Percentiles rank a stretch among this genome's conserved stretches.
phyloP scores from a whole-genome alignment of 768 basidiomycete species.

The Stropharia rugosoannulata region DNA sequence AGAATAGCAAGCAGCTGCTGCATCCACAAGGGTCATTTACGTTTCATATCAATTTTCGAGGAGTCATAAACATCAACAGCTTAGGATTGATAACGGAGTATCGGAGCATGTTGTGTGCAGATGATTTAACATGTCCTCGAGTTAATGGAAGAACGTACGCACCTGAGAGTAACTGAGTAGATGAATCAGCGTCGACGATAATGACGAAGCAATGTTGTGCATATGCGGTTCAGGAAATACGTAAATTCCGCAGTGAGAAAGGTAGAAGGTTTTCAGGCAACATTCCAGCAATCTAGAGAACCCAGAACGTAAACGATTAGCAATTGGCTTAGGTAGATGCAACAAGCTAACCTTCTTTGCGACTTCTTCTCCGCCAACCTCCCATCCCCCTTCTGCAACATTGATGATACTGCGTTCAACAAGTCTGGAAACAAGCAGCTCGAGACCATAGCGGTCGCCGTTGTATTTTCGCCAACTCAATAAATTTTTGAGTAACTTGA shows the following conservation, averaged over 20 bases:
- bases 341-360: slow-evolving; percentile 51
- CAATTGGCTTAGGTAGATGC: slow-evolving; percentile 8
- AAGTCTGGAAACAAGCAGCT: slow-evolving; percentile 51
- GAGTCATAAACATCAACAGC: slow-evolving; percentile 35
- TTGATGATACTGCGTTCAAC: slow-evolving; percentile 60
- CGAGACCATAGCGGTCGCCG: slow-evolving; percentile 58
- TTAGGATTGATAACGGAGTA: slow-evolving; percentile 23
- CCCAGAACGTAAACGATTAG: slow-evolving; percentile 11
- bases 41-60: slow-evolving; percentile 55
- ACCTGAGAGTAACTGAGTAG: background rate
- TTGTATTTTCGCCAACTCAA: slow-evolving; percentile 75
- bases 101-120: slow-evolving; percentile 35
- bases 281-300: slow-evolving; percentile 31
- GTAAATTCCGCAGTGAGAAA: slow-evolving; percentile 15
- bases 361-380: slow-evolving; percentile 76
- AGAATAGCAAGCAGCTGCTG: slow-evolving; percentile 10
- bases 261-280: slow-evolving; percentile 35
- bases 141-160: background rate
- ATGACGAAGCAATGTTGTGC: slow-evolving; percentile 2
- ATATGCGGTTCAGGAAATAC: slow-evolving; percentile 3
- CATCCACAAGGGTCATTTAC: slow-evolving; percentile 47
- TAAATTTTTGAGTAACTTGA: slow-evolving; percentile 75
- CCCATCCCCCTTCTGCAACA: slow-evolving; percentile 79
- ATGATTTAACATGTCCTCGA: slow-evolving; percentile 12
- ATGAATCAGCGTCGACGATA: background rate